Base-by-base conservation (phyloP, 345 rosid species). In the Murraya koenigii region DNA sequence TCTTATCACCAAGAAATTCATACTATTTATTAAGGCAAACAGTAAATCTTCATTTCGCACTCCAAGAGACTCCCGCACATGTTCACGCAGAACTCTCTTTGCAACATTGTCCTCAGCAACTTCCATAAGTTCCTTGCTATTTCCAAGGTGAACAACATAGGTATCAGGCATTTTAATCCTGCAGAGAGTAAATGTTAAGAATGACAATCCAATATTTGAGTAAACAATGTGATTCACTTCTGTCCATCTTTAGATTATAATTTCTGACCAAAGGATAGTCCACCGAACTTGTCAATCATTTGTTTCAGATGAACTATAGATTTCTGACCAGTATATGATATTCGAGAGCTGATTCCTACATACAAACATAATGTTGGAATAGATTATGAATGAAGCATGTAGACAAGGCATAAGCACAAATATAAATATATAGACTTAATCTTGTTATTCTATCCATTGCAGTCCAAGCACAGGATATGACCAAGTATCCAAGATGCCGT, bases 141-240 rank as follows among this genome's bases (percentile, higher is more conserved):
- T 93, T 67, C 98, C 98, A 63, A 95, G 88, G 86, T 95, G 98
- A 76, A 93, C 98, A 19, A 92, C 98, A 80, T 87, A 93, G 15
- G 97, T 93, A 74, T 87, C 88, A 74, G 98, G 98, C 98, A 95
- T 95, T 84, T 86, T 86, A 77, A 95, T 90, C 89, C 98, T 95
- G 94, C 62, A 85, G 13, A 55, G 65, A 25, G 15, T 33, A 66
- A 23, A 55, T 15, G 11, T 23, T 33, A 38, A 54, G 39, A 55
- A 66, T 32, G 63, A 65, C 17, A 39, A 65, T 17, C 32, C n/a
- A 49, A 66, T 4, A 66, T 73, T 60, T 73, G 19, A 15, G 56
- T 25, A 39, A 39, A 26, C 19, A 73, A 8, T 17, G 55, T 39
- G 26, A 23, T 22, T 41, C 11, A 39, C 30, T 26, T 26, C 20